These are phyloP conservation scores for Beauveria sp. DNA, from an alignment of 2,329 filamentous ascomycete species.

Conservation along the genomic window DNA sequence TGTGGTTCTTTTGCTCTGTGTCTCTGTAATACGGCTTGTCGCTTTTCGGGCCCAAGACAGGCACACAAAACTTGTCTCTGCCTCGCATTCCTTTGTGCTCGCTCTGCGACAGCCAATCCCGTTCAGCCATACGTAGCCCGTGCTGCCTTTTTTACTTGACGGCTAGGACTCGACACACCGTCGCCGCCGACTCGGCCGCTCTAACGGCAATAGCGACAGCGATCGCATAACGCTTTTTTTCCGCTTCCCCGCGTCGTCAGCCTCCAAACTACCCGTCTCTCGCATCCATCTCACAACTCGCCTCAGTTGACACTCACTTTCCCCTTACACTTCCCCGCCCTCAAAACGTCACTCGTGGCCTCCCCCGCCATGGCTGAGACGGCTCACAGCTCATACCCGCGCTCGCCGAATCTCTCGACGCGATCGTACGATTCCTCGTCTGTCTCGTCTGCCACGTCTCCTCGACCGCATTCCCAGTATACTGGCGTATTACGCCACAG, in stretches of 20 bases:
- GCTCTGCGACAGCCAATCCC: neutral
- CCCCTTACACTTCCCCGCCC: neutral
- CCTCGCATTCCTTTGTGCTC: neutral
- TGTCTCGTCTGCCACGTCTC: conserved; percentile 54
- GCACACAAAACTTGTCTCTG: neutral
- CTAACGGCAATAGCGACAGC: neutral
- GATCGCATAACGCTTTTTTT: neutral
- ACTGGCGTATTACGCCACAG: conserved; percentile 44
- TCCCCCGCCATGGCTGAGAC: conserved; percentile 42
- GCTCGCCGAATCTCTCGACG: conserved; percentile 54
- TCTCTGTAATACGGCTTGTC: neutral
- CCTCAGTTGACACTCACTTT: conserved; percentile 13
- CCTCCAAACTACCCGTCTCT: neutral
- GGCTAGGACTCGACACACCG: neutral
- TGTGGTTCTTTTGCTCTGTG: neutral
- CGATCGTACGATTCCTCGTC: conserved; percentile 58
- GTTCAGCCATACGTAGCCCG: neutral
- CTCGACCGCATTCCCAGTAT: conserved; percentile 45
- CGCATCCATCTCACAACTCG: conserved; percentile 4
- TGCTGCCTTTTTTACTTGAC: neutral
- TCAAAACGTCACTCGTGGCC: conserved; percentile 12
- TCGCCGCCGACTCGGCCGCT: neutral
- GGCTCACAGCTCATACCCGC: conserved; percentile 49
- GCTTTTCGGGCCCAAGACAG: neutral
- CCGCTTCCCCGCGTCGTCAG: neutral